Percentiles rank a stretch among this genome's conserved stretches.
Conservation (phyloP, 2,329 filamentous ascomycete species). For the Tetracladium maxilliforme region DNA sequence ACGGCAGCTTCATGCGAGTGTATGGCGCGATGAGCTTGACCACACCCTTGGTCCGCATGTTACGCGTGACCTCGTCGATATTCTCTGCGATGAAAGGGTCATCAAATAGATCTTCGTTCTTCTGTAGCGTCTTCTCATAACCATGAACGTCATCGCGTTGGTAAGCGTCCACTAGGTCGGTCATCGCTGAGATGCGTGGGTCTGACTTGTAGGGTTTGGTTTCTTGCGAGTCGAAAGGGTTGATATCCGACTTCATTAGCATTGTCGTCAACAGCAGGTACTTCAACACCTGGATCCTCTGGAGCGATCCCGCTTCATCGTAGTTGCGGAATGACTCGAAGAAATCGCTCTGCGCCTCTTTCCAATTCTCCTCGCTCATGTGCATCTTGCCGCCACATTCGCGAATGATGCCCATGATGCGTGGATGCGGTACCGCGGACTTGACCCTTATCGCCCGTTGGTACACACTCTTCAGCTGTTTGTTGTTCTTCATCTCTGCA, state of each 20-base stretch:
- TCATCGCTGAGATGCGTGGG: constrained; percentile 92
- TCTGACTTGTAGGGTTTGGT: constrained; percentile 97
- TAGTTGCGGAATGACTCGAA: constrained; percentile 99
- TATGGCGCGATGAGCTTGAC: constrained; percentile 90
- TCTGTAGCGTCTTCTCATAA: constrained; percentile 78
- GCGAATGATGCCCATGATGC: constrained; percentile 97
- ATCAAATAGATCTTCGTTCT: constrained; percentile 75
- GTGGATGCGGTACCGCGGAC: constrained; percentile 94
- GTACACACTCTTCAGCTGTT: constrained; percentile 85
- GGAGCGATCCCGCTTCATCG: constrained; percentile 90
- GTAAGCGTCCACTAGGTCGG: constrained; percentile 89
- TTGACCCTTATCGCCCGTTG: constrained; percentile 81
- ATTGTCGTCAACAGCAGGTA: constrained; percentile 94
- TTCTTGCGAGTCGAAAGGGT: constrained; percentile 96
- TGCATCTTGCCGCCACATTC: constrained; percentile 99
- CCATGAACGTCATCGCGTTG: constrained; percentile 86
- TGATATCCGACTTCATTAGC: constrained; percentile 97
- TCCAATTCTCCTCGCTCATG: constrained; percentile 99
- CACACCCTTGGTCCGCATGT: constrained; percentile 93
- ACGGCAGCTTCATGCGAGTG: constrained; percentile 75
- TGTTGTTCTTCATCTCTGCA: constrained; percentile 91
- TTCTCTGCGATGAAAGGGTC: constrained; percentile 98
- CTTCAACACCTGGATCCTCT: constrained; percentile 93
- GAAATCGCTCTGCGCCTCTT: constrained; percentile 91
- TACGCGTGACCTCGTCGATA: constrained; percentile 95